Percentiles rank a stretch among this genome's conserved stretches.
phyloP scores from a whole-genome alignment of 768 basidiomycete species.

The Pleurotus sapidus region DNA sequence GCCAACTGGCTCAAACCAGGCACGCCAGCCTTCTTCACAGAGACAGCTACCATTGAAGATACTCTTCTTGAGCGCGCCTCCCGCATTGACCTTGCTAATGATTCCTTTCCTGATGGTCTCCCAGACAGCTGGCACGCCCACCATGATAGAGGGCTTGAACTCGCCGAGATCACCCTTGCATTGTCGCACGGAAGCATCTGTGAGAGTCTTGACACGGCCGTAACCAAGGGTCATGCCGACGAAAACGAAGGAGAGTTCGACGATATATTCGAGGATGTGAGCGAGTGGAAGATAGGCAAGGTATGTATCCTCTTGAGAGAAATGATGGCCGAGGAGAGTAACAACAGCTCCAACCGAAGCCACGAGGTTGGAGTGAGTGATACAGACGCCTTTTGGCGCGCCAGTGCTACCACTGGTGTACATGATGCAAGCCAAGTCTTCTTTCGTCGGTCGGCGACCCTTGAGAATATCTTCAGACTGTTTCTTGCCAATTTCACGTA shows the following conservation, averaged over 20 bases:
- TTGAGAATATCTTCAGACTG: slow-evolving; percentile 52
- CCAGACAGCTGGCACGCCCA: slow-evolving; percentile 96
- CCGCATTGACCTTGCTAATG: slow-evolving; percentile 68
- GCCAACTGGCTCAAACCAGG: slow-evolving; percentile 66
- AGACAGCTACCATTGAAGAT: slow-evolving; percentile 80
- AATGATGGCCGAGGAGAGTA: slow-evolving; percentile 64
- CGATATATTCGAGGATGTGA: slow-evolving; percentile 94
- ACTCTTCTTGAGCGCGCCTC: slow-evolving; percentile 64
- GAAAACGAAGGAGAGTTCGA: slow-evolving; percentile 76
- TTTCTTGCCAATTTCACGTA: slow-evolving; percentile 63
- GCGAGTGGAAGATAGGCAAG: slow-evolving; percentile 93
- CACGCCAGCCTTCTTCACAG: slow-evolving; percentile 67
- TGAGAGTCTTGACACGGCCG: slow-evolving; percentile 93
- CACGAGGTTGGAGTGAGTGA: slow-evolving; percentile 84
- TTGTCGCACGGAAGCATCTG: slow-evolving; percentile 88
- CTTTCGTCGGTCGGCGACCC: slow-evolving; percentile 38
- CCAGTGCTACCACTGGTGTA: slow-evolving; percentile 90
- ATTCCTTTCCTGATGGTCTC: slow-evolving; percentile 97
- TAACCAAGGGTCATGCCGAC: slow-evolving; percentile 84
- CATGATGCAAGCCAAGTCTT: slow-evolving; percentile 52
- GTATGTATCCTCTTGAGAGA: slow-evolving; percentile 60
- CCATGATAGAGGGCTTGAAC: slow-evolving; percentile 86
- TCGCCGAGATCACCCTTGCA: slow-evolving; percentile 81
- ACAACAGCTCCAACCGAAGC: slow-evolving; percentile 85
- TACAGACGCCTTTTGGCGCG: slow-evolving; percentile 89